These are phyloP conservation scores for Coemansia sp. DNA, from an alignment of 192 early-diverging fungal genomes.

Conservation along the genomic window DNA sequence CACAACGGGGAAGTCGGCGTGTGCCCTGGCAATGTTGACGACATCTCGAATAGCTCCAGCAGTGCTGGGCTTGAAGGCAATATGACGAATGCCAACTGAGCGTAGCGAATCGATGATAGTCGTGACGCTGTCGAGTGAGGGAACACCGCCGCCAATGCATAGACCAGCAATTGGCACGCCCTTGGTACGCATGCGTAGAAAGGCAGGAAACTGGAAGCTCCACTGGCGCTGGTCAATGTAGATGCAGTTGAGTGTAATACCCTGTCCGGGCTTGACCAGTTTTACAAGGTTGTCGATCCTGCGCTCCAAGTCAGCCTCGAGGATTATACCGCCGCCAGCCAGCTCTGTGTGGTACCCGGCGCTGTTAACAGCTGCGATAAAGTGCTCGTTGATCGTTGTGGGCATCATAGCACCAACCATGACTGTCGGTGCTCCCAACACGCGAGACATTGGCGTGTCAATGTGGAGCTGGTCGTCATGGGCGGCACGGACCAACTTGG, in stretches of 20 bases:
- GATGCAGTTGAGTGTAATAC: conserved; percentile 89
- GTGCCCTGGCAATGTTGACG: conserved; percentile 80
- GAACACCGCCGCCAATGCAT: conserved; percentile 91
- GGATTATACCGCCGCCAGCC: conserved; percentile 89
- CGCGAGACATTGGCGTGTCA: conserved; percentile 83
- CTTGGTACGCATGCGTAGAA: conserved; percentile 76
- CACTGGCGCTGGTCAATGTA: conserved; percentile 91
- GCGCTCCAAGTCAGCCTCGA: conserved; percentile 65
- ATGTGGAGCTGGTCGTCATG: conserved; percentile 69
- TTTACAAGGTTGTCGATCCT: conserved; percentile 77
- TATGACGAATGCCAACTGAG: conserved; percentile 75
- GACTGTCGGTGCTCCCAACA: conserved; percentile 83
- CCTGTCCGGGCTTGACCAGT: conserved; percentile 73
- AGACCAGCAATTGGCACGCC: conserved; percentile 91
- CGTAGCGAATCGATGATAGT: conserved; percentile 79
- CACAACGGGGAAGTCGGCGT: conserved; percentile 85
- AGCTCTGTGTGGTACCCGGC: conserved; percentile 94
- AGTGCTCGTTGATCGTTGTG: conserved; percentile 73
- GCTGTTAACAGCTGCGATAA: conserved; percentile 85
- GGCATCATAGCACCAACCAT: conserved; percentile 97
- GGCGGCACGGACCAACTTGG: conserved; percentile 71
- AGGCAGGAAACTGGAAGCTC: conserved; percentile 78
- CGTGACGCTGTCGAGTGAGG: conserved; percentile 81
- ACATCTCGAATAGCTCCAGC: conserved; percentile 78
- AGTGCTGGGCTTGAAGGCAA: conserved; percentile 85